Percentiles rank a stretch among this genome's conserved stretches.
Evolutionary conservation across 352 stramenopile species (phyloP).

Genomic region (Phytophthora lateralis): DNA sequence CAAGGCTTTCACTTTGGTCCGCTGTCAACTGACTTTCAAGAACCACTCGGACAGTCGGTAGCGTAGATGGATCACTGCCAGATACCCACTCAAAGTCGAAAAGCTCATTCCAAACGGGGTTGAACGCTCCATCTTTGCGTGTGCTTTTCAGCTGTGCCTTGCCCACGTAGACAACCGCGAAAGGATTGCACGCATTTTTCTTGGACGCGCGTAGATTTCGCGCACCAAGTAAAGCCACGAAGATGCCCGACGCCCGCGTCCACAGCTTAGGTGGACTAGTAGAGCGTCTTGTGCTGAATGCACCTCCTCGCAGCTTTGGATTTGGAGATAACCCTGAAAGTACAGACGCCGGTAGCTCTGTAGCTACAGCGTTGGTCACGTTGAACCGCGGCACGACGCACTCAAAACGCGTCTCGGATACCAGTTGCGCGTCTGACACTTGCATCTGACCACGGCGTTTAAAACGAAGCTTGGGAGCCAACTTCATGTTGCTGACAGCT

Average conservation of each 20-base stretch:
- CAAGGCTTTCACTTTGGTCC: conserved; percentile 72
- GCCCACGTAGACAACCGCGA: conserved; percentile 58
- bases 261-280: conserved; percentile 50
- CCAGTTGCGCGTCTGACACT: conserved; percentile 51
- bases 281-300: conserved; percentile 5
- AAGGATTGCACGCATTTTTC: conserved; percentile 79
- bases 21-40: conserved; percentile 71
- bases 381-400: conserved; percentile 70
- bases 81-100: conserved; percentile 76
- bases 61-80: conserved; percentile 5
- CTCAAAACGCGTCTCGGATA: conserved; percentile 52
- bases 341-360: conserved; percentile 27
- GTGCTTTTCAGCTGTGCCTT: conserved; percentile 68
- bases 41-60: conserved; percentile 41
- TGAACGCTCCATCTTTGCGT: conserved; percentile 66
- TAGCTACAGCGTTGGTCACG: conserved; percentile 49
- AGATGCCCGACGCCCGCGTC: conserved; percentile 53
- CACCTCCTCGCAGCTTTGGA: conserved; percentile 13
- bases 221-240: conserved; percentile 54
- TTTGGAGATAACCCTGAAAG: conserved; percentile 15
- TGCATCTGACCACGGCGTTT: conserved; percentile 79
- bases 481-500: conserved; percentile 40
- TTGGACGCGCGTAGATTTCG: conserved; percentile 59
- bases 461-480: conserved; percentile 62
- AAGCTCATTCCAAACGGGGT: conserved; percentile 77